These are phyloP conservation scores for Hemileccinum rubropunctum DNA, from an alignment of 768 basidiomycete genomes.

Conservation along the genomic window DNA sequence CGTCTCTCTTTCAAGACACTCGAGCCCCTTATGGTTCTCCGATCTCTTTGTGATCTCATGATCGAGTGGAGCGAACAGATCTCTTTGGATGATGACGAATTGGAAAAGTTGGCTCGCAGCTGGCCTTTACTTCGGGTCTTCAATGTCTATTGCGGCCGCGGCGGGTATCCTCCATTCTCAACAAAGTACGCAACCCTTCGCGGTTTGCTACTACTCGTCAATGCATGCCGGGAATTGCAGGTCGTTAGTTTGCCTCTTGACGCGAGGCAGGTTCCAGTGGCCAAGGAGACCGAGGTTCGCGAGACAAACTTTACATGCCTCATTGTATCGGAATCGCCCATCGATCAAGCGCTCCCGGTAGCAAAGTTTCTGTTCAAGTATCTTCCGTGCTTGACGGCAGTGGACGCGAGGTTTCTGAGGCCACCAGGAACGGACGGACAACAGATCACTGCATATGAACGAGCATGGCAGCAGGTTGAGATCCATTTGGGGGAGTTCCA, in stretches of 20 bases:
- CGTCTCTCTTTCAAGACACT: conserved; percentile 8
- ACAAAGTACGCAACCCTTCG: conserved; percentile 9
- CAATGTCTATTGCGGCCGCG: conserved; percentile 5
- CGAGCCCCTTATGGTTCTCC: conserved; percentile 1
- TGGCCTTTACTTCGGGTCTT: conserved; percentile 7
- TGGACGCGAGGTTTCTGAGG: conserved; percentile 1
- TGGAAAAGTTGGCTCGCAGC: conserved; percentile 4
- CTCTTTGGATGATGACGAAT: conserved; percentile 7
- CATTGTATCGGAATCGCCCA: conserved; percentile 9
- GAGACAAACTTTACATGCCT: background rate
- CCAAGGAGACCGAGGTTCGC: background rate
- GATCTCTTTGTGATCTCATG: conserved; percentile 2
- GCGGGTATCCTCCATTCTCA: conserved; percentile 1
- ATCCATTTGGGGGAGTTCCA: background rate
- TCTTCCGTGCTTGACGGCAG: background rate
- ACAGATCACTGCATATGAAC: background rate
- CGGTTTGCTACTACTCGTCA: conserved; percentile 6
- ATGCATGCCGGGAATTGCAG: background rate
- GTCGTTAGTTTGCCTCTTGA: conserved; percentile 8
- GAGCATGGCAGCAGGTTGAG: background rate
- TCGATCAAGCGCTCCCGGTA: conserved; percentile 6
- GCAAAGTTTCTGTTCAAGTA: conserved; percentile 10
- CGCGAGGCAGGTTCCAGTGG: conserved; percentile 9
- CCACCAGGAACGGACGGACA: background rate
- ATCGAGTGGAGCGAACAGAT: conserved; percentile 13